Evolutionary conservation across 2,329 filamentous ascomycete genomes (phyloP).

Genomic region (Alternaria sp.): DNA sequence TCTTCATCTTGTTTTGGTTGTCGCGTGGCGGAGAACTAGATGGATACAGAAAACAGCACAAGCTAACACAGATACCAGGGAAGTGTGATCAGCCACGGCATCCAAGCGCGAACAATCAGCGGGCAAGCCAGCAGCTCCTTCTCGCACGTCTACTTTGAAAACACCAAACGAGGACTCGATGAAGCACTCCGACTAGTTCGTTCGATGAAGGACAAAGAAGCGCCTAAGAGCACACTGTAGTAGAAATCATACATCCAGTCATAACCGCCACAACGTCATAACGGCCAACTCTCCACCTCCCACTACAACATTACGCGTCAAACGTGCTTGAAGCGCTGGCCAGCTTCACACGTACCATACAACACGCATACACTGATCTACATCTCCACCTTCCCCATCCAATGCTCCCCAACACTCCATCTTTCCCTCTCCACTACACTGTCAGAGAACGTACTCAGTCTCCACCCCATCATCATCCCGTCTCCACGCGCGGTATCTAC

Average conservation of each 20-base stretch:
- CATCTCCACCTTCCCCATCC: neutral
- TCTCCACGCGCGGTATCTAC: neutral
- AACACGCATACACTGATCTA: neutral
- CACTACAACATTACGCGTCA: neutral
- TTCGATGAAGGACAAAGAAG: conserved; percentile 35
- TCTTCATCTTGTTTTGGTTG: neutral
- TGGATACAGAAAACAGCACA: neutral
- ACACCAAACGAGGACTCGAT: conserved; percentile 41
- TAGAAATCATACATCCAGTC: neutral
- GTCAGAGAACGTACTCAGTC: neutral
- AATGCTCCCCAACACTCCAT: neutral
- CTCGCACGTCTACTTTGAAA: conserved; percentile 44
- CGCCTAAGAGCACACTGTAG: conserved; percentile 30
- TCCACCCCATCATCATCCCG: neutral
- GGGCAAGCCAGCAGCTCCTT: conserved; percentile 47
- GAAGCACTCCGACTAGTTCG: conserved; percentile 35
- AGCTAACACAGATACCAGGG: conserved; percentile 24
- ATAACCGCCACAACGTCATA: neutral
- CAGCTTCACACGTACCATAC: neutral
- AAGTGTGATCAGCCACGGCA: conserved; percentile 44
- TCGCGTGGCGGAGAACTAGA: neutral
- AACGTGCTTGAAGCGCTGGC: neutral
- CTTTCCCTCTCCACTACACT: neutral
- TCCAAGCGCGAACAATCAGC: conserved; percentile 45
- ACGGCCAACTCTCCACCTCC: neutral